Evolutionary conservation across 139 green algal species (phyloP).

Genomic region (Volvox africanus): DNA sequence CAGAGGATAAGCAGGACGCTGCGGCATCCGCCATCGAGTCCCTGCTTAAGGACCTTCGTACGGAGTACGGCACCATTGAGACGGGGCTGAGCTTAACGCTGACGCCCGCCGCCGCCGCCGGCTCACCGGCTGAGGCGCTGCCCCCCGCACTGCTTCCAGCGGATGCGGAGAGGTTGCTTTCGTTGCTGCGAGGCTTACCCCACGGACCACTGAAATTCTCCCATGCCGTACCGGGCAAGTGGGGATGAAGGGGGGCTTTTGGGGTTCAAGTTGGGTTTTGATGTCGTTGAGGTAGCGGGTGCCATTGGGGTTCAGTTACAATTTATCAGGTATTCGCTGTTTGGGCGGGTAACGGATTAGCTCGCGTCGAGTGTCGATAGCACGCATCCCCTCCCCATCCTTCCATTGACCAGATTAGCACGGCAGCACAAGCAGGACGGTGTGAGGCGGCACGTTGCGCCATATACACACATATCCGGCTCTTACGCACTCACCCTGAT

Average conservation of each 20-base stretch:
- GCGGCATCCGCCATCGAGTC: conserved; percentile 33
- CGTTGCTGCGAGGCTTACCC: conserved; percentile 70
- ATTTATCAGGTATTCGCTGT: too few relatives aligned
- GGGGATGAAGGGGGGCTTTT: background rate
- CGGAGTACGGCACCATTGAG: conserved; percentile 75
- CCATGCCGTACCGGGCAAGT: conserved; percentile 67
- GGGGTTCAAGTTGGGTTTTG: too few relatives aligned
- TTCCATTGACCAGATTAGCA: too few relatives aligned
- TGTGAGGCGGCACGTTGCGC: too few relatives aligned
- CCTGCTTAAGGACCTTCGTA: conserved; percentile 33
- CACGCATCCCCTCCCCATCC: too few relatives aligned
- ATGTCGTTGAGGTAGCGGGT: too few relatives aligned
- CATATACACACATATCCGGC: too few relatives aligned
- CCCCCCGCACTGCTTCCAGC: conserved; percentile 38
- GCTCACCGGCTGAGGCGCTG: background rate
- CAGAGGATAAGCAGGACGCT: background rate
- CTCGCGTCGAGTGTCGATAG: too few relatives aligned
- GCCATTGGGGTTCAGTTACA: too few relatives aligned
- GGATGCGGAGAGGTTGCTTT: conserved; percentile 56
- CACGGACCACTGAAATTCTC: conserved; percentile 79
- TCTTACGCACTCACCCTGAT: too few relatives aligned
- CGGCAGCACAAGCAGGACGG: too few relatives aligned
- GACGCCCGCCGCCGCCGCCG: background rate
- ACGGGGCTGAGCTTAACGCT: conserved; percentile 47
- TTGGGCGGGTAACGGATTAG: too few relatives aligned